A percentile compares a stretch with the other conserved stretches of the same genome.
phyloP scores from a whole-genome alignment of 2,329 filamentous ascomycete species.

The Rachicladosporium sp. region DNA sequence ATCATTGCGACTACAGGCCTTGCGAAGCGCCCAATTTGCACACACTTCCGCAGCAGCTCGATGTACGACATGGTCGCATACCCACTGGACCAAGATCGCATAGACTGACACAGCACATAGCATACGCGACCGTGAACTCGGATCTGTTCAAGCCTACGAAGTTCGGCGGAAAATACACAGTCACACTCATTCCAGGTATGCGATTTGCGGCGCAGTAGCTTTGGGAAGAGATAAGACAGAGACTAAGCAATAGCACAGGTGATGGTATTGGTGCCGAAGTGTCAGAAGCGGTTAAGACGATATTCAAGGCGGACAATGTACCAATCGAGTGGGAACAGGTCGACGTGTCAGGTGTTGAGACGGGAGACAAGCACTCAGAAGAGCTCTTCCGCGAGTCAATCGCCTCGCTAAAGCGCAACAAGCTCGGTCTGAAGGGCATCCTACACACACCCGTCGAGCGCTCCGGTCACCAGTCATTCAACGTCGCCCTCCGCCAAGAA shows the following conservation, averaged over 20 bases:
- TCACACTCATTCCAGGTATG: conserved; percentile 87
- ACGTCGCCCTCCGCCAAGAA: conserved; percentile 96
- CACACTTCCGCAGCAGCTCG: conserved; percentile 41
- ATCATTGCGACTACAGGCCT: conserved; percentile 30
- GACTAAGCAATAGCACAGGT: conserved; percentile 31
- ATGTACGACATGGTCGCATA: conserved; percentile 32
- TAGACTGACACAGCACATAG: conserved; percentile 18
- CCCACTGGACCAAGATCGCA: no score
- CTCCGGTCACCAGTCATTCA: conserved; percentile 98
- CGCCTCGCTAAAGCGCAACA: conserved; percentile 92
- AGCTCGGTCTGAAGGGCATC: conserved; percentile 97
- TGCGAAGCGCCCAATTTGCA: conserved; percentile 36
- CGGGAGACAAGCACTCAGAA: conserved; percentile 76
- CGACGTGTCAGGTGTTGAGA: conserved; percentile 82
- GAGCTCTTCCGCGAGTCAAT: conserved; percentile 93
- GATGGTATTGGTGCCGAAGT: conserved; percentile 98
- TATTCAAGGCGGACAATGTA: conserved; percentile 99
- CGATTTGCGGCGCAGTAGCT: conserved; percentile 6
- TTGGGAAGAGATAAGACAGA: conserved; percentile 1
- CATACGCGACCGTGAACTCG: conserved; percentile 70
- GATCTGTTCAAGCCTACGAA: conserved; percentile 99
- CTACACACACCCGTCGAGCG: conserved; percentile 94
- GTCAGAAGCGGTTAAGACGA: conserved; percentile 93
- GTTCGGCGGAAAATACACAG: conserved; percentile 98
- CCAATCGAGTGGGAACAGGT: conserved; percentile 98